Evolutionary conservation across 805 yeast genomes (phyloP), one percentile per base, ranked within the genome.

Genomic region (Nakazawaea wyomingensis): DNA sequence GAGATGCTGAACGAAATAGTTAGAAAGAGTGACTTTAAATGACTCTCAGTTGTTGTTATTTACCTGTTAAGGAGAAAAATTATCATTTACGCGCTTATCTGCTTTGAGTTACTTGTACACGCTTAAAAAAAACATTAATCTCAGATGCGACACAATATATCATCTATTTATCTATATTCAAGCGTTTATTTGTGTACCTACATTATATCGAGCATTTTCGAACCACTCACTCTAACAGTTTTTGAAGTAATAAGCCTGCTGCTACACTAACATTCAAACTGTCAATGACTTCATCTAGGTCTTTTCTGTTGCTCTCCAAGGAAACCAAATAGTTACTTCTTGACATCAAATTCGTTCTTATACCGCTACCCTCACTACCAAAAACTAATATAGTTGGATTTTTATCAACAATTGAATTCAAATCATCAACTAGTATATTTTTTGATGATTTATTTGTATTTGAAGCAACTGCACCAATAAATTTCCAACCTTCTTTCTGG

Each of bases 201-300:
- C n/a, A n/a, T n/a, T n/a, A n/a, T n/a, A n/a, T n/a, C n/a, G n/a
- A n/a, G n/a, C n/a, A n/a, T n/a, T n/a, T n/a, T n/a, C 33, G 33
- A 5, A 18, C 3, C 7, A 21, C 14, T 37, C 20, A 43, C 17
- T 13, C 13, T 17, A 48, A 30, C 16, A 50, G 43, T 39, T 54
- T 57, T 5, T 54, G 54, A 6, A 87, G 63, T 38, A 89, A 56
- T 22, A 89, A 55, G 1, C 90, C 93, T 1, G 90, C 74, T 1
- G 97, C 96, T 7, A 89, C 96, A 56, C 93, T 85, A 26, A 87
- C 97, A 56, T 89, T 89, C 54, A 89, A 65, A 24, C 95, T 85
- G 56, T 88, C 96, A 30, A 89, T 80, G 31, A 63, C 55, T 3
- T 47, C 52, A 48, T 61, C 63, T 10, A 56, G 34, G 19, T 44